Conservation (phyloP, 1,284 basidiomycete genomes). For the Marasmius oreades region DNA sequence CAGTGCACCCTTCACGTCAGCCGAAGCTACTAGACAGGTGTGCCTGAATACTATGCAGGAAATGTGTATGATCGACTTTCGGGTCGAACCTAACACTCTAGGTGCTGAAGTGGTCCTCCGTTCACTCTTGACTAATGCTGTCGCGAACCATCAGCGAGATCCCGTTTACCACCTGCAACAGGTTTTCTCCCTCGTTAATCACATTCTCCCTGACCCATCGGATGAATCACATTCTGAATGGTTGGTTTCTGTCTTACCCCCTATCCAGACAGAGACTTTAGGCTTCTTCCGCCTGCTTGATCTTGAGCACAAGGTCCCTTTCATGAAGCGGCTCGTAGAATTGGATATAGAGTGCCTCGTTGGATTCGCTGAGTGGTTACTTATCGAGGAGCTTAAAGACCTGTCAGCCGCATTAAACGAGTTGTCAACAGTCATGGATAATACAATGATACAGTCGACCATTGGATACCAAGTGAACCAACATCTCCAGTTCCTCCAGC, state of each 20-base stretch:
- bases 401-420: constrained; percentile 33
- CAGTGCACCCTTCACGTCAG: constrained; percentile 37
- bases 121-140: constrained; percentile 48
- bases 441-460: constrained; percentile 13
- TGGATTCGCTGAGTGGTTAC: constrained; percentile 68
- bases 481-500: constrained; percentile 12
- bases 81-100: constrained; percentile 30
- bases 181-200: constrained; percentile 52
- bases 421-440: constrained; percentile 26
- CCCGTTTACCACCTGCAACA: constrained; percentile 55
- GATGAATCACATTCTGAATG: constrained; percentile 36
- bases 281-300: constrained; percentile 56
- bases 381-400: constrained; percentile 55
- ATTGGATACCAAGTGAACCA: constrained; percentile 19
- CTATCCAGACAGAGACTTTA: constrained; percentile 48
- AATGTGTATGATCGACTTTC: constrained; percentile 34
- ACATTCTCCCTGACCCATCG: constrained; percentile 43
- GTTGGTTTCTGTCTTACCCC: constrained; percentile 54
- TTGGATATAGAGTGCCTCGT: constrained; percentile 52
- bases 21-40: constrained; percentile 39
- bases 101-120: constrained; percentile 49
- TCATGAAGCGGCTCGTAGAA: constrained; percentile 52
- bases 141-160: constrained; percentile 39
- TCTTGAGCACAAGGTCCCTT: constrained; percentile 45
- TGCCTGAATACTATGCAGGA: constrained; percentile 47